phyloP scores from a whole-genome alignment of 1,284 basidiomycete genomes.

The Pholiota adiposa region DNA sequence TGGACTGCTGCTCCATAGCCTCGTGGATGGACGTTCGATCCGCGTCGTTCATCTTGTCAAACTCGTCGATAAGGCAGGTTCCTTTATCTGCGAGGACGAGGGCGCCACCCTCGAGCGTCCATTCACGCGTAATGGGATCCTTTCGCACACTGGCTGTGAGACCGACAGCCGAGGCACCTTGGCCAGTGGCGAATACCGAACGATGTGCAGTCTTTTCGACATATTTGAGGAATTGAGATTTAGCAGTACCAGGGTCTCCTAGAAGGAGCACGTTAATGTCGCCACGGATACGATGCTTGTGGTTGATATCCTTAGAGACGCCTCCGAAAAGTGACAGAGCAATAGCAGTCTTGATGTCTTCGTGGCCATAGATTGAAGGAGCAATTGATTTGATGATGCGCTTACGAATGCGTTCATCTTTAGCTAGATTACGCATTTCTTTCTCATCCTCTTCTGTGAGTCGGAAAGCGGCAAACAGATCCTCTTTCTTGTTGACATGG shows the following conservation, averaged over 20 bases:
- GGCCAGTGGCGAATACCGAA: conserved; percentile 98
- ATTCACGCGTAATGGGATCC: conserved; percentile 96
- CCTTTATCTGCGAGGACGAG: conserved; percentile 98
- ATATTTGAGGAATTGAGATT: conserved; percentile 99
- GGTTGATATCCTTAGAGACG: conserved; percentile 93
- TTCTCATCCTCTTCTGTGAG: conserved; percentile 97
- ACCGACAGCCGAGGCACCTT: conserved; percentile 98
- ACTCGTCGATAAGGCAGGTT: conserved; percentile 99
- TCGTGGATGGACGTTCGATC: conserved; percentile 98
- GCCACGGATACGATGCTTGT: conserved; percentile 95
- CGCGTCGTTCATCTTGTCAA: conserved; percentile 99
- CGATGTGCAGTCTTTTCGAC: conserved; percentile 98
- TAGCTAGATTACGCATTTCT: conserved; percentile 84
- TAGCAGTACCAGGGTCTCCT: conserved; percentile 98
- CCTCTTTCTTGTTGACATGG: conserved; percentile 96
- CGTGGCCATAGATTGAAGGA: conserved; percentile 98
- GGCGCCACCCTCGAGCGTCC: conserved; percentile 98
- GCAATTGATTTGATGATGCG: conserved; percentile 98
- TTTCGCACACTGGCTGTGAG: conserved; percentile 97
- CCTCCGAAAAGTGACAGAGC: conserved; percentile 96
- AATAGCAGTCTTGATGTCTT: conserved; percentile 98
- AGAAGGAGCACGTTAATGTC: conserved; percentile 97
- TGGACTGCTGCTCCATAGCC: conserved; percentile 99
- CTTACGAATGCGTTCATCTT: conserved; percentile 94
- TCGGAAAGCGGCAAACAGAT: conserved; percentile 93